phyloP scores from a whole-genome alignment of 108 stramenopile species.

The Mediolabrus comicus region DNA sequence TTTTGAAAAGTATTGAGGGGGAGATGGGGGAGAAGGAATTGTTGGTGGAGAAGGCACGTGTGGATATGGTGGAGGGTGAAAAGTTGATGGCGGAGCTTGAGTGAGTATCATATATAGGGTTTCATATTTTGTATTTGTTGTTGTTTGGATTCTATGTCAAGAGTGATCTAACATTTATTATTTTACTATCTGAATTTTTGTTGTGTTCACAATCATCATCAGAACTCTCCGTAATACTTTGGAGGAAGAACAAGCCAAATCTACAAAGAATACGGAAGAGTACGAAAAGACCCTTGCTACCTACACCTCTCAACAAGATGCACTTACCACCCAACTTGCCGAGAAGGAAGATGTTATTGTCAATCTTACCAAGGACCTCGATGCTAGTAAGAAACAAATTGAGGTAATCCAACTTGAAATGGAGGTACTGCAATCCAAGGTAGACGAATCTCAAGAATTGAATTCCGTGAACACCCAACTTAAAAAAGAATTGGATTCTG shows the following conservation, averaged over 20 bases:
- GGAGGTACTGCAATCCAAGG: constrained; percentile 20
- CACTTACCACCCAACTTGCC: constrained; percentile 11
- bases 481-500: constrained; percentile 12
- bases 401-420: constrained; percentile 21
- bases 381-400: constrained; percentile 20
- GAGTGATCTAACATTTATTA: background rate
- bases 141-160: background rate
- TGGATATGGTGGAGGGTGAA: constrained; percentile 22
- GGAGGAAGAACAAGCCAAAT: constrained; percentile 25
- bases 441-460: constrained; percentile 7
- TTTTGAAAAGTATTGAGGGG: constrained; percentile 27
- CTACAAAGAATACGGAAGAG: constrained; percentile 1
- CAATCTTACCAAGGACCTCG: constrained; percentile 13
- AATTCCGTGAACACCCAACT: constrained; percentile 17
- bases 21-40: constrained; percentile 29
- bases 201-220: background rate
- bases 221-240: constrained; percentile 24
- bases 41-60: constrained; percentile 7
- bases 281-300: constrained; percentile 17
- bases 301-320: constrained; percentile 24
- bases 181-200: background rate
- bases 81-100: constrained; percentile 29
- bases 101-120: constrained; percentile 10
- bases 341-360: constrained; percentile 24
- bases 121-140: background rate